A percentile compares a stretch with the other conserved stretches of the same genome.
Conservation (phyloP, 2,329 filamentous ascomycete genomes). For the Teratosphaeria viscida region DNA sequence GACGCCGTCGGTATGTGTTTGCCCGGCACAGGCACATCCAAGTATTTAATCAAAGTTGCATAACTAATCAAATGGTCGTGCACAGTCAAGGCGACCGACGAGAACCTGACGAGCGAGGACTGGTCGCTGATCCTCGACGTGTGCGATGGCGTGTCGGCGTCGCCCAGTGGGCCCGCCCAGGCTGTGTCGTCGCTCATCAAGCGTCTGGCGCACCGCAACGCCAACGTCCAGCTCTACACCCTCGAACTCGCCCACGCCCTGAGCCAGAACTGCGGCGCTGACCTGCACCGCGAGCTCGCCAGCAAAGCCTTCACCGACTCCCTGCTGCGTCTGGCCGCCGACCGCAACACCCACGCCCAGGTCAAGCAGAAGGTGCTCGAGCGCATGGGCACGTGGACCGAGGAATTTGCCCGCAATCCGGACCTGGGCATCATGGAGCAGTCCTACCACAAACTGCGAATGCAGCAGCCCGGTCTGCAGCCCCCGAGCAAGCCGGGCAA, state of each 20-base stretch:
- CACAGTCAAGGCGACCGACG: constrained; percentile 77
- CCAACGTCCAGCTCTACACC: constrained; percentile 91
- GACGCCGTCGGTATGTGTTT: constrained; percentile 50
- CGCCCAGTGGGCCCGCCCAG: constrained; percentile 23
- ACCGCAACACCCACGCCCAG: constrained; percentile 88
- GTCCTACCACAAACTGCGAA: constrained; percentile 79
- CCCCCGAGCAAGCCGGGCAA: constrained; percentile 83
- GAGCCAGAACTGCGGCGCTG: constrained; percentile 80
- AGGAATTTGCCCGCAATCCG: constrained; percentile 82
- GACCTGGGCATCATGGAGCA: constrained; percentile 97
- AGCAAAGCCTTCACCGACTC: constrained; percentile 92
- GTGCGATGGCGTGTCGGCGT: constrained; percentile 28
- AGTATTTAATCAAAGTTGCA: too few relatives aligned
- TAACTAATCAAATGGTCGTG: constrained; percentile 3
- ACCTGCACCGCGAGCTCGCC: constrained; percentile 80
- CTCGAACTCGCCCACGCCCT: constrained; percentile 87
- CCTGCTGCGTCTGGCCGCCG: constrained; percentile 77
- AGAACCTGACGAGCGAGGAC: constrained; percentile 83
- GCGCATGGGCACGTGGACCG: constrained; percentile 90
- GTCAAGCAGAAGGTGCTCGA: constrained; percentile 96
- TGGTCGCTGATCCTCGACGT: constrained; percentile 57
- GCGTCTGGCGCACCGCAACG: constrained; percentile 82
- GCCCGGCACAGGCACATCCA: too few relatives aligned
- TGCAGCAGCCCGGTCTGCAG: constrained; percentile 67
- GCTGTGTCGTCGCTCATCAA: constrained; percentile 85